Evolutionary conservation across 2,329 filamentous ascomycete species (phyloP).

Genomic region (Mycocentrospora acerina): DNA sequence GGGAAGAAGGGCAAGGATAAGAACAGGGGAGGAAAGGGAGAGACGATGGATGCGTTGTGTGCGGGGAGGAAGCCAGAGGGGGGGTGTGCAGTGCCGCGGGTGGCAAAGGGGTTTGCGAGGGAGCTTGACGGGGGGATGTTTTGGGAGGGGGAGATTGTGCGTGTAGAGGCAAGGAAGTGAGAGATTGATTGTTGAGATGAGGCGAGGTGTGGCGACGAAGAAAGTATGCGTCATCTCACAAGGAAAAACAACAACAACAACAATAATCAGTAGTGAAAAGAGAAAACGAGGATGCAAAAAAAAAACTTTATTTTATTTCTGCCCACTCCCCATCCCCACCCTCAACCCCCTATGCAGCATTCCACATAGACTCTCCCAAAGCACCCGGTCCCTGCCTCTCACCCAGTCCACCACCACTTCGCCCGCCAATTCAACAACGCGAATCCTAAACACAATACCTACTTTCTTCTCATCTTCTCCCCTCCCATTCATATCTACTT

Average conservation of each 20-base stretch:
- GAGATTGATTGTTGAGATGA: too few relatives aligned
- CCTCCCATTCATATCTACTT: constrained; percentile 34
- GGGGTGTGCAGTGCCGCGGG: constrained; percentile 15
- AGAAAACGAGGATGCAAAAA: too few relatives aligned
- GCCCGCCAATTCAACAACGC: constrained; percentile 33
- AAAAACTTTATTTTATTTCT: too few relatives aligned
- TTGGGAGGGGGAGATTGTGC: constrained; percentile 28
- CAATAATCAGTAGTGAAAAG: too few relatives aligned
- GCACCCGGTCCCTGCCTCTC: constrained; percentile 68
- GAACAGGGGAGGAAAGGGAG: constrained; percentile 1
- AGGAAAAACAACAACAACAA: too few relatives aligned
- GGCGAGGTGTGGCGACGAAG: background rate
- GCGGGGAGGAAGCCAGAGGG: constrained; percentile 23
- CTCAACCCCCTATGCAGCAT: constrained; percentile 49
- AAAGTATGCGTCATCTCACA: too few relatives aligned
- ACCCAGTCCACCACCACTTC: constrained; percentile 65
- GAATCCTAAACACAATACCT: constrained; percentile 46
- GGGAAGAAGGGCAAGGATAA: too few relatives aligned
- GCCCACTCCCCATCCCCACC: too few relatives aligned
- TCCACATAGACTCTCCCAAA: constrained; percentile 87
- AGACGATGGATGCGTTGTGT: constrained; percentile 14
- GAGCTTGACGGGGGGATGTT: constrained; percentile 34
- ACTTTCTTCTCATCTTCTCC: constrained; percentile 22
- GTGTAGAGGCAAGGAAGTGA: too few relatives aligned
- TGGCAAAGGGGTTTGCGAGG: constrained; percentile 32